Evolutionary conservation across 2,329 filamentous ascomycete genomes (phyloP), one percentile per base, ranked within the genome.

Genomic region (Teratosphaeria gauchensis): DNA sequence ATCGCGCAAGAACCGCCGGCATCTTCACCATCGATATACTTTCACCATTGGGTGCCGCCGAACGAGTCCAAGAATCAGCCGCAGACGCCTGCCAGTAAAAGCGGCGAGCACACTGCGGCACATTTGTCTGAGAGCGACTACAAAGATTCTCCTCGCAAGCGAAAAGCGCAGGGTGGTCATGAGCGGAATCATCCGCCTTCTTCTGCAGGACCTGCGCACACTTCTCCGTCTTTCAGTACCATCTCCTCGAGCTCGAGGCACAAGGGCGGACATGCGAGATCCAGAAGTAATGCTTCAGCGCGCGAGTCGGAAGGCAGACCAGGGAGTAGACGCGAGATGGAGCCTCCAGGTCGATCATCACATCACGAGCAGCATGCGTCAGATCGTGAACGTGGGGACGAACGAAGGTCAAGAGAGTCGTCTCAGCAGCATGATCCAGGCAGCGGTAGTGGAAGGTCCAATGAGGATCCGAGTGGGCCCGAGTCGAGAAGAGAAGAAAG

Each of bases 31-130:
- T 88, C 86, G 24, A 88, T 95, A 54, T 94, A 90, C 73, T 96
- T 96, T 72, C 90, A 95, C 70, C 90, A 95, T 71, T 96, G 91
- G 90, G 88, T 92, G 60, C 91, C 91, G 53, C 91, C 91, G 14
- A 82, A 80, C 63, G 80, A 78, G 57, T 72, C 74, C 58, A 71
- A 82, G 60, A 84, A 84, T 67, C 85, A 88, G 71, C 87, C 88
- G 61, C 83, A 82, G 68, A 88, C 87, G 62, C 87, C 89, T 69
- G 86, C 88, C 77, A 85, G 84, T 74, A 77, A 75, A 73, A 73
- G 72, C 67, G 74, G 73, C 68, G 74, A 75, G 62, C 75, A 74
- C 62, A 65, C 68, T 62, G 75, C 74, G 65, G 74, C 76, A 65
- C 75, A 84, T 84, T 65, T 76, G 74, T 74, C 77, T 76, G 73